Evolutionary conservation across 495 filamentous ascomycete species (phyloP), one percentile per base, ranked within the genome.

Genomic region (Aspergillus egyptiacus): DNA sequence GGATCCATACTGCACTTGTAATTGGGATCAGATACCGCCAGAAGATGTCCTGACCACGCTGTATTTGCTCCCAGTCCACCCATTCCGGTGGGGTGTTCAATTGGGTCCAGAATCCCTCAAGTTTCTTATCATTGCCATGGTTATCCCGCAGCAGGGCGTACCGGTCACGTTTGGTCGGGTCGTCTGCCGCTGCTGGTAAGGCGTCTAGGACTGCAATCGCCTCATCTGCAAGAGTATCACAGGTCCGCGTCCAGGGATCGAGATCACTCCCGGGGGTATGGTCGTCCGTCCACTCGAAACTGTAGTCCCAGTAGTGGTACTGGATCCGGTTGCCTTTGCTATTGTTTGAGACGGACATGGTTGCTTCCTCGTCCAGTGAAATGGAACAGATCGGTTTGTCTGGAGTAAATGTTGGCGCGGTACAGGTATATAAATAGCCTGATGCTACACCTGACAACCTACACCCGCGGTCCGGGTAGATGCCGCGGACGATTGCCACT

Each of bases 1-100:
- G 71, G 64, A 4, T 5, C 1, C 67, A 53, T 27, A 70, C 67
- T n/a, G 52, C 62, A 34, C 62, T 69, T 72, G 84, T 77, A 10
- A 75, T 78, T 2, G 84, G 78, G 10, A 77, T 78, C 22, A 80
- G 81, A 59, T 91, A 91, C 18, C 88, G 78, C 60, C 81, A 86
- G 57, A 83, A 85, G 0, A 84, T 72, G 41, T 76, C 70, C 45
- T 76, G 73, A 6, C 67, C 73, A 51, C 86, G 66, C 50, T 75
- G 66, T 53, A 95, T 84, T 58, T 89, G 86, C 8, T 77, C 73
- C 86, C 86, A 93, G 61, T 89, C 81, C 1, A 93, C 88, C 87
- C 87, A 93, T 13, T 74, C 66, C 0, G 87, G 89, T n/a, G 89
- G 63, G 1, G 78, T 82, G 53, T 82, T 84, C 34, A 87, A 69